phyloP scores from a whole-genome alignment of 805 yeast species.

The Maudiozyma barnettii region DNA sequence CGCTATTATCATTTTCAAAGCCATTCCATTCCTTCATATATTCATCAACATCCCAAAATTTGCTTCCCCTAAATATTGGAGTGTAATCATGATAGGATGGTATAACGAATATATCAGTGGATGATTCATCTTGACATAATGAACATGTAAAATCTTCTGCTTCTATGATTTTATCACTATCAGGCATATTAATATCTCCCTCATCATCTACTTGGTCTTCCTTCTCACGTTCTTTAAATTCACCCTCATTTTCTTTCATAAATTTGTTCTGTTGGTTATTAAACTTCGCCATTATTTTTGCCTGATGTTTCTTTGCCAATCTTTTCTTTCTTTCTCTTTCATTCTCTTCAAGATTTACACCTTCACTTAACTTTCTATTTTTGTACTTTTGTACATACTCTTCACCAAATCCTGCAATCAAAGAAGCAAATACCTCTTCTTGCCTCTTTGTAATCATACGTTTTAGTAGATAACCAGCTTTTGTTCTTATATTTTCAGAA shows the following conservation, averaged over 20 bases:
- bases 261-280: slow-evolving; percentile 68
- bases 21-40: slow-evolving; percentile 24
- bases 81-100: slow-evolving; percentile 42
- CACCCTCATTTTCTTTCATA: slow-evolving; percentile 42
- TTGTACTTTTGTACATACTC: slow-evolving; percentile 42
- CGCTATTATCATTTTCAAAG: slow-evolving; percentile 21
- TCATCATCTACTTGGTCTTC: slow-evolving; percentile 33
- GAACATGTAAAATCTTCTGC: slow-evolving; percentile 39
- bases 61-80: slow-evolving; percentile 39
- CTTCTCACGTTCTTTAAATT: slow-evolving; percentile 15
- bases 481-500: slow-evolving; percentile 39
- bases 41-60: slow-evolving; percentile 22
- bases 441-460: slow-evolving; percentile 39
- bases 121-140: slow-evolving; percentile 47
- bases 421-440: slow-evolving; percentile 39
- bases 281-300: slow-evolving; percentile 52
- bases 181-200: slow-evolving; percentile 35
- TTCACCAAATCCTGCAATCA: slow-evolving; percentile 50
- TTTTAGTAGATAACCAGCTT: slow-evolving; percentile 51
- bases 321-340: slow-evolving; percentile 47
- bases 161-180: slow-evolving; percentile 24
- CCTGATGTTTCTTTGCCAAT: slow-evolving; percentile 53
- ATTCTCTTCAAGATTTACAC: slow-evolving; percentile 37
- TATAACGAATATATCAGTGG: slow-evolving; percentile 44
- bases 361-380: slow-evolving; percentile 35